Conservation (phyloP, 2,329 filamentous ascomycete species). For the Pseudogymnoascus sp. region DNA sequence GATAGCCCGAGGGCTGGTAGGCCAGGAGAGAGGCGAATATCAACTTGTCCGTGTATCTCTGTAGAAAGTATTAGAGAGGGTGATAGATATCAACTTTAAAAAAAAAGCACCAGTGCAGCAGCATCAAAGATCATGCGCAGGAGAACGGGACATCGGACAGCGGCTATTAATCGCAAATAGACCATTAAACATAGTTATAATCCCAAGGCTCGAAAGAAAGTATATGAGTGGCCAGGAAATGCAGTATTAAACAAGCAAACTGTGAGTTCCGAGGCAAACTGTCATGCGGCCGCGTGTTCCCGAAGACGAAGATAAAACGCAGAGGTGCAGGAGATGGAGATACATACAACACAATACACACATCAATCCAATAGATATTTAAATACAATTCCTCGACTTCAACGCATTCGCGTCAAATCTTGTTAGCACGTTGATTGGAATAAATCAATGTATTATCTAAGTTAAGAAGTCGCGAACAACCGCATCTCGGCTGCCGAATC, state of each 20-base stretch:
- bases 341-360: background rate
- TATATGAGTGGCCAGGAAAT: background rate
- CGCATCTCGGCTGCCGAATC: constrained; percentile 3
- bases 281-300: background rate
- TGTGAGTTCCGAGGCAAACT: background rate
- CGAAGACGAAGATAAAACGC: background rate
- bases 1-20: background rate
- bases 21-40: background rate
- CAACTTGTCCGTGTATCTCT: background rate
- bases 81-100: background rate
- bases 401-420: background rate
- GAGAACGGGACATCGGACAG: background rate
- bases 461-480: constrained; percentile 1
- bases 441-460: background rate
- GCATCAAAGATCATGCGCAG: background rate
- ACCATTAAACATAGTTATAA: background rate
- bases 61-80: background rate
- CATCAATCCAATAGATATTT: background rate
- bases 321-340: background rate
- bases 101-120: background rate
- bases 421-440: background rate
- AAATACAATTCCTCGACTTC: background rate
- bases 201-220: background rate
- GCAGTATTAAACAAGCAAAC: background rate
- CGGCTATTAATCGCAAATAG: background rate